Percentiles rank a stretch among this genome's conserved stretches.
Evolutionary conservation across 495 filamentous ascomycete species (phyloP).

Genomic region (Ramalina intermedia): DNA sequence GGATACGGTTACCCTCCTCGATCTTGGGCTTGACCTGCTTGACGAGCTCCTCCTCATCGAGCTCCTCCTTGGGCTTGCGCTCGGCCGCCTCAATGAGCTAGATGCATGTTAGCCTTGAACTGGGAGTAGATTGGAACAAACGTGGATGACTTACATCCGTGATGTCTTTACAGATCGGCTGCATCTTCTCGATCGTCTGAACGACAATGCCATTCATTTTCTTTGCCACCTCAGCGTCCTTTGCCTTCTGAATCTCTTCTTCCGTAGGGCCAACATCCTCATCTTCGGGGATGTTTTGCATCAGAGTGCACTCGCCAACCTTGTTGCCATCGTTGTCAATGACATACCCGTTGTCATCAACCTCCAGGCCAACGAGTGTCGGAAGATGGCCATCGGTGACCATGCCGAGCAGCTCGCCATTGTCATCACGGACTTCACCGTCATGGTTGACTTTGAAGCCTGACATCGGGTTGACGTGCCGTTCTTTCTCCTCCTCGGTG

Average conservation of each 20-base stretch:
- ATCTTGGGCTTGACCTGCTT: slow-evolving; percentile 72
- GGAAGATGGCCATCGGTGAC: slow-evolving; percentile 60
- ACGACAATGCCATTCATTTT: slow-evolving; percentile 63
- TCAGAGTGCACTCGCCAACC: slow-evolving; percentile 64
- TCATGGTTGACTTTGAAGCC: slow-evolving; percentile 68
- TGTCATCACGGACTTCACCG: slow-evolving; percentile 66
- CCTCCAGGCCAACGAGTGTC: slow-evolving; percentile 58
- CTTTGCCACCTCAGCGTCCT: slow-evolving; percentile 60
- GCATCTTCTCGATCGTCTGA: slow-evolving; percentile 68
- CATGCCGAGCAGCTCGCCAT: slow-evolving; percentile 69
- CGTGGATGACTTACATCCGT: slow-evolving; percentile 45
- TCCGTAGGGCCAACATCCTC: slow-evolving; percentile 25
- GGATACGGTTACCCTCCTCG: slow-evolving; percentile 67
- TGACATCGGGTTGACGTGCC: slow-evolving; percentile 51
- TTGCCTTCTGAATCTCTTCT: slow-evolving; percentile 41
- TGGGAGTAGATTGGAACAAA: background rate
- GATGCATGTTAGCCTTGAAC: slow-evolving; percentile 13
- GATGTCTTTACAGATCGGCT: slow-evolving; percentile 79
- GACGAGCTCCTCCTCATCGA: slow-evolving; percentile 83
- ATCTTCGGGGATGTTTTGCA: slow-evolving; percentile 53
- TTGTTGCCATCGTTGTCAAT: slow-evolving; percentile 69
- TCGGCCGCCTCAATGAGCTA: slow-evolving; percentile 71
- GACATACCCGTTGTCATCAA: slow-evolving; percentile 79
- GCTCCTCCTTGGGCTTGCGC: slow-evolving; percentile 71
- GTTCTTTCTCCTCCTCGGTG: slow-evolving; percentile 62